Percentiles rank a stretch among this genome's conserved stretches.
Conservation (phyloP, 495 filamentous ascomycete species). For the Usnea hakonensis region DNA sequence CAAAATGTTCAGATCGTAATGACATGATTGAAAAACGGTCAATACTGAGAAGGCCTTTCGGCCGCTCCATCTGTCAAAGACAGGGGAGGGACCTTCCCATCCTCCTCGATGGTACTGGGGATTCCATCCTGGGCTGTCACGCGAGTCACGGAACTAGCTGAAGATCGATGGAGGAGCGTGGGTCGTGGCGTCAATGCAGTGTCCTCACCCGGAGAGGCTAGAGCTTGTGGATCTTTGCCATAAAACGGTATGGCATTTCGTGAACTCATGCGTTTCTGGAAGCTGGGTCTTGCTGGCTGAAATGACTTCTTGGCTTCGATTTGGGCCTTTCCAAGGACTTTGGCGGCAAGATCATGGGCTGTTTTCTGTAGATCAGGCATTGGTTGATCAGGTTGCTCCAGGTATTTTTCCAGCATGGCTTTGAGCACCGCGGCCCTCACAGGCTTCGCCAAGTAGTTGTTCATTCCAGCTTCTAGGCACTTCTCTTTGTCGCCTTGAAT, state of each 20-base stretch:
- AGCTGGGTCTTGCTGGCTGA: slow-evolving; percentile 11
- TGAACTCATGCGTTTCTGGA: slow-evolving; percentile 18
- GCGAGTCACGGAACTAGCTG: background rate
- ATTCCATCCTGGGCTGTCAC: background rate
- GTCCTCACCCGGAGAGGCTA: slow-evolving; percentile 4
- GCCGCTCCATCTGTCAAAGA: slow-evolving; percentile 8
- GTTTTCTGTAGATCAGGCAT: slow-evolving; percentile 35
- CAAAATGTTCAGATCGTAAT: background rate
- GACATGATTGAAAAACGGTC: background rate
- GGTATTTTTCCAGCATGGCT: slow-evolving; percentile 65
- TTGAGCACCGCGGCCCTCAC: slow-evolving; percentile 68
- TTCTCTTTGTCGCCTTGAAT: slow-evolving; percentile 90
- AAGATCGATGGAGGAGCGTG: background rate
- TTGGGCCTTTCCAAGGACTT: background rate
- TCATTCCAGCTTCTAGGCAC: slow-evolving; percentile 88
- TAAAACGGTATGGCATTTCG: slow-evolving; percentile 13
- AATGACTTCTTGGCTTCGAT: background rate
- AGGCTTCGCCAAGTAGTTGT: slow-evolving; percentile 90
- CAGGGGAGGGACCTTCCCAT: slow-evolving; percentile 10
- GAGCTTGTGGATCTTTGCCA: slow-evolving; percentile 6
- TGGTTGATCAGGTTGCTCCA: slow-evolving; percentile 30
- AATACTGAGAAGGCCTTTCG: background rate
- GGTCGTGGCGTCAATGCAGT: background rate
- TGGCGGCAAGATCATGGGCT: background rate
- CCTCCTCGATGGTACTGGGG: slow-evolving; percentile 5